Base-by-base conservation (phyloP, 2,329 filamentous ascomycete species). In the Fusarium zealandicum region DNA sequence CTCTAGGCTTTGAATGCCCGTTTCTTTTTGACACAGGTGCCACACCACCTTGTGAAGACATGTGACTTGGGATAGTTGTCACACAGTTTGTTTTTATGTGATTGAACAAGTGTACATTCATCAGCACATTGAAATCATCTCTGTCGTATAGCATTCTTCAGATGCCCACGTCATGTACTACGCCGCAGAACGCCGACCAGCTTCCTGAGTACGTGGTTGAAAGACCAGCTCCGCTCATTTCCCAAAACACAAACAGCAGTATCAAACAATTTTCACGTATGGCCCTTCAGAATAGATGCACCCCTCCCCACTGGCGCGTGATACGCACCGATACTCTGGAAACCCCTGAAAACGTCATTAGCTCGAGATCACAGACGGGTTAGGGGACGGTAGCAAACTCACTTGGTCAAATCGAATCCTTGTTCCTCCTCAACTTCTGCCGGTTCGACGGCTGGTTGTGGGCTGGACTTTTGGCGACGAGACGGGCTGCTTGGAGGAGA, bases 321-420 rank as follows among this genome's bases (percentile, higher is more conserved):
- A 57, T 84, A 88, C 1, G 83, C 80, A 25, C 83, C 82, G 44
- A 88, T 88, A 58, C 82, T 87, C 69, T 87, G 85, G 63, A 88
- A 88, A 0, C 85, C 85, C 74, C 83, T 85, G 32, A 14, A 37
- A 6, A 12, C 7, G 7, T n/a, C 32, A 41, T 68, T 44, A 68
- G 65, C 30, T 18, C 14, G 28, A 11, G 10, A 14, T 50, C 5
- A 8, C 9, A 25, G 6, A 20, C 4, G 20, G 20, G 22, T 25
- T 25, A 8, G 22, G 22, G 14, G 20, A 12, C 5, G 13, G 31
- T 22, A 12, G n/a, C 37, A 18, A 49, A 56, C 78, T 59, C 75
- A 85, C 82, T 82, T 85, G 33, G 82, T 82, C 54, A 86, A 68
- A 63, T 86, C 83, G 61, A 85, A 85, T 7, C 79, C 82, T 47